Conservation (phyloP, 495 filamentous ascomycete species). For the Hypoxylon fuscum region DNA sequence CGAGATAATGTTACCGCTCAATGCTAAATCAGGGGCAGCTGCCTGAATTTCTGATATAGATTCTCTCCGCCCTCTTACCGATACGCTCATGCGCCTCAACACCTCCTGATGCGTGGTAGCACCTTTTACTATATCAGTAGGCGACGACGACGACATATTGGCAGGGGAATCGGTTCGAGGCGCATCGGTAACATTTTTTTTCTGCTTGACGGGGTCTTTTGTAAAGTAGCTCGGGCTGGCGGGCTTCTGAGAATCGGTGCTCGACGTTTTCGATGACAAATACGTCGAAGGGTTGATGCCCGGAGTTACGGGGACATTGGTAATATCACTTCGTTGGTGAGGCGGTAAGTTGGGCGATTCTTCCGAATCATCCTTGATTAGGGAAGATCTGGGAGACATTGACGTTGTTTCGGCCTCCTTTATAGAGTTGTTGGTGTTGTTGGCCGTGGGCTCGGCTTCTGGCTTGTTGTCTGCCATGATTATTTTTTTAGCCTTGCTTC, state of each 20-base stretch:
- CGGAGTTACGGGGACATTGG: constrained; percentile 59
- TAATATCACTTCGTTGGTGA: constrained; percentile 46
- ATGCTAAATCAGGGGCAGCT: constrained; percentile 70
- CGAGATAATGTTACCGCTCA: constrained; percentile 86
- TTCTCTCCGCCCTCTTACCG: constrained; percentile 52
- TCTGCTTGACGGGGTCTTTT: constrained; percentile 41
- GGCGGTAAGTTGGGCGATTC: constrained; percentile 43
- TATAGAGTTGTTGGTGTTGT: constrained; percentile 44
- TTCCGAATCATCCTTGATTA: constrained; percentile 28
- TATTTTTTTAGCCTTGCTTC: constrained; percentile 30
- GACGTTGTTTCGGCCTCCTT: constrained; percentile 42
- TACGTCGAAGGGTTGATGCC: constrained; percentile 54
- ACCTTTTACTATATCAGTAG: constrained; percentile 59
- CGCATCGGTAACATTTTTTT: constrained; percentile 31
- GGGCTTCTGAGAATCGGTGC: constrained; percentile 27
- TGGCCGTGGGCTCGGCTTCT: constrained; percentile 41
- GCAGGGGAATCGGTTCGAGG: constrained; percentile 3
- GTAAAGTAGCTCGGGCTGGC: constrained; percentile 53
- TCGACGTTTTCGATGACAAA: constrained; percentile 30
- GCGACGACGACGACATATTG: constrained; percentile 48
- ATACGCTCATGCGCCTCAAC: constrained; percentile 69
- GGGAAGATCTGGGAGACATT: constrained; percentile 38
- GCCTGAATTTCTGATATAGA: constrained; percentile 65
- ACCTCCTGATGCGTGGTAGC: constrained; percentile 67
- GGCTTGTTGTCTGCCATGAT: constrained; percentile 50